phyloP scores from a whole-genome alignment of 257 asterid genomes.

The Linaria vulgaris region DNA sequence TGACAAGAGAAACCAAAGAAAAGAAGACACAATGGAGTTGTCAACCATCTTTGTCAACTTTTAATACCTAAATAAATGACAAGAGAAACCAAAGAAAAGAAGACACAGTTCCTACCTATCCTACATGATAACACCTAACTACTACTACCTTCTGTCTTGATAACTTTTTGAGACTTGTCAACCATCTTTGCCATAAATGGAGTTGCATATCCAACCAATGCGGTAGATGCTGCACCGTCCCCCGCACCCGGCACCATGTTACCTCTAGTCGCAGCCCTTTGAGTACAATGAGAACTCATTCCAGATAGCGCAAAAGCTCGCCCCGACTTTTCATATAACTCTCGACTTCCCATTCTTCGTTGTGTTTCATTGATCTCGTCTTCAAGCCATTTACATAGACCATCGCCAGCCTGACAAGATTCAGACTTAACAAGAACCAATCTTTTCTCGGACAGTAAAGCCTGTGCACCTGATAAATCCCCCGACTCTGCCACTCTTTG shows the following conservation, averaged over 20 bases:
- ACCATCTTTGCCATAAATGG: conserved; percentile 33
- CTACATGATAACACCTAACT: too few species aligned
- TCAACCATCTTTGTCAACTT: conserved; percentile 30
- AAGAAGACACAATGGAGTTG: conserved; percentile 16
- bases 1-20: neutral
- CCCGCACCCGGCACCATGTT: neutral
- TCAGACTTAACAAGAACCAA: neutral
- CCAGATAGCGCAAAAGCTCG: conserved; percentile 35
- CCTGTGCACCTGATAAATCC: conserved; percentile 7
- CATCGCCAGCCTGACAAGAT: conserved; percentile 12
- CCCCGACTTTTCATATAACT: conserved; percentile 12
- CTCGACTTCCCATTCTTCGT: conserved; percentile 7
- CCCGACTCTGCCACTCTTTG: conserved; percentile 23
- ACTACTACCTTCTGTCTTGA: neutral
- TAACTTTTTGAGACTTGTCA: conserved; percentile 25
- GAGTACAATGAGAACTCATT: conserved; percentile 29
- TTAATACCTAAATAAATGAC: too few species aligned
- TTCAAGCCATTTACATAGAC: conserved; percentile 25
- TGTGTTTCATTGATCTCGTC: conserved; percentile 26
- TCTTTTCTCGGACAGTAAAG: conserved; percentile 1
- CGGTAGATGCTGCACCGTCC: neutral
- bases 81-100: neutral
- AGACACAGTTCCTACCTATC: too few species aligned
- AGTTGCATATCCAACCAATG: conserved; percentile 28
- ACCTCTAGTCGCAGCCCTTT: conserved; percentile 31